Conservation (phyloP, 2,329 filamentous ascomycete species). For the Zasmidium angulare region DNA sequence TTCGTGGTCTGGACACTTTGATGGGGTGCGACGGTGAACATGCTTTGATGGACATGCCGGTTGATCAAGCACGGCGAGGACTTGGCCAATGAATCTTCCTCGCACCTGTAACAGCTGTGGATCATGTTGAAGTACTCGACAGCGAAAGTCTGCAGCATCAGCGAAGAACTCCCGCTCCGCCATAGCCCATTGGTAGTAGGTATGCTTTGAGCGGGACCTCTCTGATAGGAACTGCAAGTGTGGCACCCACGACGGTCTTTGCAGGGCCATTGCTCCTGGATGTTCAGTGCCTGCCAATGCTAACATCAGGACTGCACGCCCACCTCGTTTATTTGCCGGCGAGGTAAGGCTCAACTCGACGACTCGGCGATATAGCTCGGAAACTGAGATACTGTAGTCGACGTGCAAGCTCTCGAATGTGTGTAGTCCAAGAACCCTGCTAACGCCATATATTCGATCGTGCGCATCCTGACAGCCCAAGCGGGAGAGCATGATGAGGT, state of each 20-base stretch:
- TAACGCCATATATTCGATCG: constrained; percentile 12
- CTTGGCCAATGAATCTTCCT: background rate
- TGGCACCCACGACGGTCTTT: constrained; percentile 9
- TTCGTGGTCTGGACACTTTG: constrained; percentile 5
- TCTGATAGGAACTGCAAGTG: constrained; percentile 7
- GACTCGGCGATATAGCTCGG: constrained; percentile 9
- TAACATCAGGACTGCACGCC: constrained; percentile 4
- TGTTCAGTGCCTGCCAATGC: constrained; percentile 7
- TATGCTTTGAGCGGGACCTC: constrained; percentile 10
- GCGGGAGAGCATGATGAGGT: constrained; percentile 10
- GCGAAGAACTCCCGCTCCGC: constrained; percentile 1
- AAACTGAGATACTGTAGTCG: constrained; percentile 6
- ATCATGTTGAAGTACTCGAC: background rate
- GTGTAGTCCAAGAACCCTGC: constrained; percentile 7
- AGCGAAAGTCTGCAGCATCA: background rate
- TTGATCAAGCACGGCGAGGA: background rate
- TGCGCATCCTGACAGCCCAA: constrained; percentile 3
- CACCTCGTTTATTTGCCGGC: constrained; percentile 6
- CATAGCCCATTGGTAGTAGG: constrained; percentile 9
- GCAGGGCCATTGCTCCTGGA: background rate
- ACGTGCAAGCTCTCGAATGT: background rate
- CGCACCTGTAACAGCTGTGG: background rate
- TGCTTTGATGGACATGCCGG: constrained; percentile 13
- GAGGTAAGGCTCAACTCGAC: constrained; percentile 5
- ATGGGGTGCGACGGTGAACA: constrained; percentile 6